Percentiles rank a stretch among this genome's conserved stretches.
Conservation (phyloP, 2,329 filamentous ascomycete species). For the Cladosporium sphaerospermum region DNA sequence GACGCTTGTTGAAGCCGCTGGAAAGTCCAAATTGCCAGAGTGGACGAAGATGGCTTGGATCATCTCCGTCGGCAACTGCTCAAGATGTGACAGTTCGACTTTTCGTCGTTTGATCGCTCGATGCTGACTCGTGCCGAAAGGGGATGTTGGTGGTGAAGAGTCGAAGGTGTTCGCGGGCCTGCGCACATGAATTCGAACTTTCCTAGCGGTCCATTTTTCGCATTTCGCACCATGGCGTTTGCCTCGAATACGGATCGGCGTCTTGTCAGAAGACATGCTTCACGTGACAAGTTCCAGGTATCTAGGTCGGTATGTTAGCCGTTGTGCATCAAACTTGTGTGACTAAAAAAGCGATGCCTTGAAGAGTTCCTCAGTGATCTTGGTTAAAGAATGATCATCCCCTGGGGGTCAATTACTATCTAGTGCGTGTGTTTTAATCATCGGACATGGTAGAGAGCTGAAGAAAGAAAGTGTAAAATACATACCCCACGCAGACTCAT, state of each 20-base stretch:
- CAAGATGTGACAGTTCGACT: constrained; percentile 22
- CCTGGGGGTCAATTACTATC: constrained; percentile 31
- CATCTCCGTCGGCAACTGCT: constrained; percentile 31
- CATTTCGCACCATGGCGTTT: constrained; percentile 21
- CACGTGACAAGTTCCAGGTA: not conserved
- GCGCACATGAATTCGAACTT: constrained; percentile 16
- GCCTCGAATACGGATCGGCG: constrained; percentile 30
- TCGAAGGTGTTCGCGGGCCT: not conserved
- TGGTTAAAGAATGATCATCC: constrained; percentile 33
- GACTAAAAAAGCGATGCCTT: not conserved
- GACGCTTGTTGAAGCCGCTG: constrained; percentile 25
- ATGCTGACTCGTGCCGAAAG: not conserved
- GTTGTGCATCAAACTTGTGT: not conserved
- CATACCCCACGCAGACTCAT: not conserved
- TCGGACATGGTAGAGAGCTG: not conserved
- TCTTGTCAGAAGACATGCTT: constrained; percentile 15
- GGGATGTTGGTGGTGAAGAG: not conserved
- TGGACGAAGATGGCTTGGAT: constrained; percentile 30
- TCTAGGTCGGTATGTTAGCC: not conserved
- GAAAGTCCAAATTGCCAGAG: constrained; percentile 27
- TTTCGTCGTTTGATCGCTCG: not conserved
- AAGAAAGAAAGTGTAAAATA: not conserved
- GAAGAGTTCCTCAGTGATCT: constrained; percentile 32
- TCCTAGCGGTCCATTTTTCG: constrained; percentile 25
- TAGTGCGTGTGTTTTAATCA: constrained; percentile 19